These are phyloP conservation scores for Prunus mira DNA, from an alignment of 306 rosid species.

Conservation along the genomic window DNA sequence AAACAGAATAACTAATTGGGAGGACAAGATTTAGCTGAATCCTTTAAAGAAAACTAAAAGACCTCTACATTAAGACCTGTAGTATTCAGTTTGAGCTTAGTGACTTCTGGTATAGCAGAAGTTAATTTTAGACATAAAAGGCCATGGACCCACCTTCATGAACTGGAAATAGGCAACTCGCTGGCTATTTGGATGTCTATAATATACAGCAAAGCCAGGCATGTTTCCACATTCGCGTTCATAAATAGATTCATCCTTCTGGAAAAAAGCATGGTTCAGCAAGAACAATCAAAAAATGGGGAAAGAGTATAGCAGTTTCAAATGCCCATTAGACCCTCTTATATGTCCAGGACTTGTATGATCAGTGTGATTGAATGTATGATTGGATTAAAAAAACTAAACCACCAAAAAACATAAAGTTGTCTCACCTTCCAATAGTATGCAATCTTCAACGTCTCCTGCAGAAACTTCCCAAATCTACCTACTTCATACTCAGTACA, in stretches of 20 bases:
- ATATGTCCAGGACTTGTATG: neutral
- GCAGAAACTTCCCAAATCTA: conserved; percentile 91
- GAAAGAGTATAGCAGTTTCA: neutral
- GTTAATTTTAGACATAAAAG: neutral
- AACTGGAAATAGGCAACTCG: conserved; percentile 92
- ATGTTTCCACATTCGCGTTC: conserved; percentile 98
- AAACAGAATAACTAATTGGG: neutral
- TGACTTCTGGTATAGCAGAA: neutral
- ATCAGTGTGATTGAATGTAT: neutral
- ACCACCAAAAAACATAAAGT: conserved; percentile 5
- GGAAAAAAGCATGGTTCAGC: conserved; percentile 28
- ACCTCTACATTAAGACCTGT: neutral
- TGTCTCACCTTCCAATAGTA: conserved; percentile 86
- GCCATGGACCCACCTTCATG: conserved; percentile 67
- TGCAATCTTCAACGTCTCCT: conserved; percentile 92
- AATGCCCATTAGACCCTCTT: neutral
- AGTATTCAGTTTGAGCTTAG: neutral
- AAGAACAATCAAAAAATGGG: neutral
- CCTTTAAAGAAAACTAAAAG: neutral
- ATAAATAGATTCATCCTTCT: conserved; percentile 95
- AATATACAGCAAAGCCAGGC: conserved; percentile 99
- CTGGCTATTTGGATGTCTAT: conserved; percentile 89
- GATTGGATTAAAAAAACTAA: too few relatives aligned
- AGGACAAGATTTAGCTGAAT: neutral
- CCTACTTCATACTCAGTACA: conserved; percentile 97